phyloP scores from a whole-genome alignment of 805 yeast genomes.

The Pichia scutulata region DNA sequence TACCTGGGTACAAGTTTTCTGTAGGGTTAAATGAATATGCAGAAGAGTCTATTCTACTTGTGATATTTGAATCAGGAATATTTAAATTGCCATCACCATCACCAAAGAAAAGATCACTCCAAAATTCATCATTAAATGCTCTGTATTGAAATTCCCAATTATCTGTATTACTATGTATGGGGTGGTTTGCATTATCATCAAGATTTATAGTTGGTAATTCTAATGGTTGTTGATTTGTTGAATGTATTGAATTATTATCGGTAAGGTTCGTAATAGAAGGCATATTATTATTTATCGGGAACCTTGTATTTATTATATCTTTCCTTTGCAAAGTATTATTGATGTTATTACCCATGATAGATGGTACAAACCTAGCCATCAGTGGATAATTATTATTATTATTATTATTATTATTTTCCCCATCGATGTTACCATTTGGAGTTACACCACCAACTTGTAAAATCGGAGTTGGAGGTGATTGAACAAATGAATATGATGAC shows the following conservation, averaged over 20 bases:
- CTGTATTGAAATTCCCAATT: slow-evolving; percentile 42
- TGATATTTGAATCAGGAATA: not conserved
- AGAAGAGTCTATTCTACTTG: not conserved
- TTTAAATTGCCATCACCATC: slow-evolving; percentile 1
- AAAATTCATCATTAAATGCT: slow-evolving; percentile 61
- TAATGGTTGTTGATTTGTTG: not conserved
- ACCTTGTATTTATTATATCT: not conserved
- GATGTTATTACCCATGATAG: not conserved
- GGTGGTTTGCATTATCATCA: slow-evolving; percentile 5
- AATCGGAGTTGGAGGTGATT: slow-evolving; percentile 4
- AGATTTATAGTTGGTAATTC: not conserved
- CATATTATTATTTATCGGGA: not conserved
- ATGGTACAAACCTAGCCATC: not conserved
- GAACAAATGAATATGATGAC: not conserved
- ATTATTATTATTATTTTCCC: not conserved
- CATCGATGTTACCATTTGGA: not conserved
- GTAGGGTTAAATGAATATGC: not conserved
- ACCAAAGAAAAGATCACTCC: slow-evolving; percentile 47
- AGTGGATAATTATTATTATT: slow-evolving; percentile 2
- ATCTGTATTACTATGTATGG: not conserved
- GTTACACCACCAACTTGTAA: not conserved
- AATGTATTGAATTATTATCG: not conserved
- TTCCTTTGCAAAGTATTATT: not conserved
- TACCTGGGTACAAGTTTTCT: not conserved
- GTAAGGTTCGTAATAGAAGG: not conserved